These are phyloP conservation scores for Elongisporangium anandrum DNA, from an alignment of 352 stramenopile genomes.

Conservation along the genomic window DNA sequence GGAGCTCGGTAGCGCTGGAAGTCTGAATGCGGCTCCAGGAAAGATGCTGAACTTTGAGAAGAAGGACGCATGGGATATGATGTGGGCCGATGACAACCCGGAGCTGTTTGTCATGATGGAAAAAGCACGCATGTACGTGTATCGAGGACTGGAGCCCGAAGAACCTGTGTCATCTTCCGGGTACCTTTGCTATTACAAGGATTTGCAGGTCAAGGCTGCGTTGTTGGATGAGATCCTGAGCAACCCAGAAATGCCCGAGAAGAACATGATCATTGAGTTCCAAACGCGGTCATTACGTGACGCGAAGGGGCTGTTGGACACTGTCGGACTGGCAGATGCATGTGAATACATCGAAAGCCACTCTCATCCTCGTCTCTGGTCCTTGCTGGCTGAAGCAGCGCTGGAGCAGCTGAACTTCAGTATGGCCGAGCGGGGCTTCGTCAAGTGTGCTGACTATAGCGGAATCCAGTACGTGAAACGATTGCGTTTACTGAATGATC, in stretches of 20 bases:
- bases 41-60: conserved; percentile 82
- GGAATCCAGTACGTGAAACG: conserved; percentile 93
- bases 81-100: conserved; percentile 91
- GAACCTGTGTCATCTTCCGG: conserved; percentile 88
- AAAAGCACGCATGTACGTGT: conserved; percentile 91
- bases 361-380: conserved; percentile 85
- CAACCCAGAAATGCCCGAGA: conserved; percentile 75
- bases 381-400: conserved; percentile 82
- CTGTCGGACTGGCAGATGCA: conserved; percentile 68
- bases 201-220: conserved; percentile 83
- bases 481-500: conserved; percentile 83
- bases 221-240: conserved; percentile 84
- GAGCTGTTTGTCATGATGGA: conserved; percentile 92
- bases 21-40: conserved; percentile 50
- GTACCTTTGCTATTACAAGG: conserved; percentile 87
- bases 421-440: conserved; percentile 91
- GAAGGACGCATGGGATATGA: conserved; percentile 90
- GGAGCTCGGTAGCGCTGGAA: conserved; percentile 65
- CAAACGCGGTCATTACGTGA: conserved; percentile 87
- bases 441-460: conserved; percentile 89
- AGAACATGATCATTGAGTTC: conserved; percentile 81
- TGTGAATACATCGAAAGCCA: conserved; percentile 85
- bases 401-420: conserved; percentile 89
- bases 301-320: conserved; percentile 82
- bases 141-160: conserved; percentile 76